Percentiles rank a stretch among this genome's conserved stretches.
These are phyloP conservation scores for Neurospora terricola DNA, from an alignment of 495 filamentous ascomycete species.

Conservation along the genomic window DNA sequence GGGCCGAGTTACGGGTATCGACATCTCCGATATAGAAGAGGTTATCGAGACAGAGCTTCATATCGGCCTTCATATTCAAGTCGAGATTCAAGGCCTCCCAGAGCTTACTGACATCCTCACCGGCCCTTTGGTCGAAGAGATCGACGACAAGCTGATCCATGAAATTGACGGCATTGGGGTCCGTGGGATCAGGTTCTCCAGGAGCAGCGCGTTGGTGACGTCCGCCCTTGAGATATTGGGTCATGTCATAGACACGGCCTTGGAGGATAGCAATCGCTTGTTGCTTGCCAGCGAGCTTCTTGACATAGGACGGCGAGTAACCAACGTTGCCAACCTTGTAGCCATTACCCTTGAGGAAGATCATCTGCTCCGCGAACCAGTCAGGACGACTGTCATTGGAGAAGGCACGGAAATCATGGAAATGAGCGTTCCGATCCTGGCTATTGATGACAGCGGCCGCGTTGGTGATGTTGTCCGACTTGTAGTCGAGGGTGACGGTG, in stretches of 20 bases:
- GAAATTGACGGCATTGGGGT: conserved; percentile 57
- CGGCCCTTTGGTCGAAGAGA: conserved; percentile 67
- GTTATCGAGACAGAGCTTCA: conserved; percentile 85
- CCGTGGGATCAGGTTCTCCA: conserved; percentile 35
- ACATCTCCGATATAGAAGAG: conserved; percentile 90
- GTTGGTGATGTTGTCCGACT: conserved; percentile 61
- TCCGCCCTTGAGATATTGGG: conserved; percentile 71
- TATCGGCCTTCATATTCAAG: conserved; percentile 43
- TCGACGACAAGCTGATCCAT: conserved; percentile 67
- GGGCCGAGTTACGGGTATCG: conserved; percentile 80
- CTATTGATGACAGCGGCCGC: conserved; percentile 51
- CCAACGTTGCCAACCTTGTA: conserved; percentile 87
- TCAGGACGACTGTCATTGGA: conserved; percentile 73
- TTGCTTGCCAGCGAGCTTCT: conserved; percentile 53
- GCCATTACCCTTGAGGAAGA: conserved; percentile 51
- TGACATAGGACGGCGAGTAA: conserved; percentile 70
- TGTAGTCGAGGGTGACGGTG: conserved; percentile 73
- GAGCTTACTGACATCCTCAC: conserved; percentile 71
- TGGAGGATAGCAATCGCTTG: conserved; percentile 70
- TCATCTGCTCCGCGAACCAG: conserved; percentile 86
- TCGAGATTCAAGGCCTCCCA: conserved; percentile 62
- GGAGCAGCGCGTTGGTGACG: conserved; percentile 47
- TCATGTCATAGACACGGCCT: conserved; percentile 81
- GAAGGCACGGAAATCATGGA: conserved; percentile 87
- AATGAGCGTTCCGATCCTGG: conserved; percentile 63